These are phyloP conservation scores for Huiozyma naganishii DNA, from an alignment of 805 yeast genomes.

Conservation along the genomic window DNA sequence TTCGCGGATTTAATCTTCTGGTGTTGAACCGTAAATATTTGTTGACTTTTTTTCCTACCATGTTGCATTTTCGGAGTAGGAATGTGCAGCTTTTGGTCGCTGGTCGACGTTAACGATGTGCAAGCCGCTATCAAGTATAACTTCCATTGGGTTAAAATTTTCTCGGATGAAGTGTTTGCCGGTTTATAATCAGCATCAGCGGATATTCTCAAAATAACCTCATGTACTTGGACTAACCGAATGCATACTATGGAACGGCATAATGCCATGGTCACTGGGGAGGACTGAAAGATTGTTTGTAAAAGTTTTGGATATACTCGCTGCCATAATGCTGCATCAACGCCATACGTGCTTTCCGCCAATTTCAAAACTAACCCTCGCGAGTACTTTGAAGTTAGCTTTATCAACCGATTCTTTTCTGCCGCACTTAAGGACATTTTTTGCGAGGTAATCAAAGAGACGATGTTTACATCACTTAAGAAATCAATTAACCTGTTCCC, in stretches of 20 bases:
- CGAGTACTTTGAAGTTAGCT: slow-evolving; percentile 45
- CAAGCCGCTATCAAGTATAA: slow-evolving; percentile 84
- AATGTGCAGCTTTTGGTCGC: slow-evolving; percentile 69
- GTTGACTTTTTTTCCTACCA: slow-evolving; percentile 67
- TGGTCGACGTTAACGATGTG: slow-evolving; percentile 79
- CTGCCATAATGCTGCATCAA: slow-evolving; percentile 95
- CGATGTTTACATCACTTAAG: slow-evolving; percentile 58
- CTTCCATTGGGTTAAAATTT: slow-evolving; percentile 78
- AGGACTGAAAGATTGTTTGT: slow-evolving; percentile 58
- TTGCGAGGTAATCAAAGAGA: slow-evolving; percentile 45
- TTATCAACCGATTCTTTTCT: slow-evolving; percentile 61
- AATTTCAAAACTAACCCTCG: slow-evolving; percentile 61
- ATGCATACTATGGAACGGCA: slow-evolving; percentile 87
- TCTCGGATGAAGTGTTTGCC: slow-evolving; percentile 47
- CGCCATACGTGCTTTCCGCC: slow-evolving; percentile 88
- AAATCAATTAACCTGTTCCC: slow-evolving; percentile 71
- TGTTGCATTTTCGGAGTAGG: slow-evolving; percentile 45
- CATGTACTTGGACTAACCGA: slow-evolving; percentile 76
- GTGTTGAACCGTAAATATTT: slow-evolving; percentile 71
- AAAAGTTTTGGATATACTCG: slow-evolving; percentile 71
- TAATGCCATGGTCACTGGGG: slow-evolving; percentile 89
- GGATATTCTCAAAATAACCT: slow-evolving; percentile 47
- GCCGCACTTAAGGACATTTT: slow-evolving; percentile 52
- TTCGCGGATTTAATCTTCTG: slow-evolving; percentile 89
- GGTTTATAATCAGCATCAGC: slow-evolving; percentile 29